Evolutionary conservation across 1,284 basidiomycete species (phyloP).

Genomic region (Golubevia pallescens): DNA sequence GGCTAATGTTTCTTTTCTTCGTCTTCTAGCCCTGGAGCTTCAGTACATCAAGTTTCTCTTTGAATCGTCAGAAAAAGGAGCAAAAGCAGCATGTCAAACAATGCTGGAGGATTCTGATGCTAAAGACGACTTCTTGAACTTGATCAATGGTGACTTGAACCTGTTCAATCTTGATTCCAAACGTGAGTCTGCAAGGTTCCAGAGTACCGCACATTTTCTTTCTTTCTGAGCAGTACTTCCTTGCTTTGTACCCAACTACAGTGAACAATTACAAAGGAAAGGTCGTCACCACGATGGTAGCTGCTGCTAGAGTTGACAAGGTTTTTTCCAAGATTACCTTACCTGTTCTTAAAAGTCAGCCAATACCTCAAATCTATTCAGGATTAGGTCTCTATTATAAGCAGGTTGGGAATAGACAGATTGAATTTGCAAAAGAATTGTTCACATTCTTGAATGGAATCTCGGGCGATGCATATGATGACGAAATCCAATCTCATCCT

Average conservation of each 20-base stretch:
- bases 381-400: not conserved
- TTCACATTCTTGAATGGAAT: too few species aligned
- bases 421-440: too few species aligned
- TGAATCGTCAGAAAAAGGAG: too few species aligned
- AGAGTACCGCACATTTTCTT: too few species aligned
- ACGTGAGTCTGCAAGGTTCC: not conserved
- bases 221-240: not conserved
- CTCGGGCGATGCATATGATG: too few species aligned
- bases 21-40: too few species aligned
- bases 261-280: not conserved
- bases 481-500: too few species aligned
- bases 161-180: not conserved
- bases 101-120: too few species aligned
- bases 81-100: too few species aligned
- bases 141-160: not conserved
- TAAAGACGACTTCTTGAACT: not conserved
- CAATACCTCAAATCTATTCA: not conserved
- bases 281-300: not conserved
- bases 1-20: too few species aligned
- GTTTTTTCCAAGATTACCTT: not conserved
- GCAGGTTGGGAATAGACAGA: too few species aligned
- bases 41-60: too few species aligned
- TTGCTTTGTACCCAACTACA: not conserved
- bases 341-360: not conserved
- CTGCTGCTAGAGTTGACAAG: not conserved